A percentile compares a stretch with the other conserved stretches of the same genome.
Conservation (phyloP, 2,329 filamentous ascomycete genomes). For the Leptographium wingfieldii region DNA sequence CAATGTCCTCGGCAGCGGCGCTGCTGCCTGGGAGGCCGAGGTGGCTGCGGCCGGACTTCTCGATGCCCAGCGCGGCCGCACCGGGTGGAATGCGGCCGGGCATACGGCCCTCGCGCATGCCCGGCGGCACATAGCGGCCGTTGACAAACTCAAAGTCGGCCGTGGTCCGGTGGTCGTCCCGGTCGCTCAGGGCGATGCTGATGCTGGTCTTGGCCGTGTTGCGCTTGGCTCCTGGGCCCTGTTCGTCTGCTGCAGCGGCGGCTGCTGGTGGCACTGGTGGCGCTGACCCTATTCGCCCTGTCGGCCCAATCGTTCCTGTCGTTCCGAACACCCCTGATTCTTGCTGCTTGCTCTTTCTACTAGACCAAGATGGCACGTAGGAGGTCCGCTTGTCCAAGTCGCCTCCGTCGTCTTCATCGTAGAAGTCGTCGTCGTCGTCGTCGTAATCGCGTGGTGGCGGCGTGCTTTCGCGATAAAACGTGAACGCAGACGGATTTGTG, state of each 20-base stretch:
- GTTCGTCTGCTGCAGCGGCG: not conserved
- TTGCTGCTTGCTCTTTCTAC: not conserved
- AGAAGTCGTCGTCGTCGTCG: conserved; percentile 4
- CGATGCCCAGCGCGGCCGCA: not conserved
- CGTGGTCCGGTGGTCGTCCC: conserved; percentile 3
- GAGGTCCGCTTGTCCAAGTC: not conserved
- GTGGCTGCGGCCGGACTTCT: not conserved
- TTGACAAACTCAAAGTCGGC: conserved; percentile 13
- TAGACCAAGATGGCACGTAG: not conserved
- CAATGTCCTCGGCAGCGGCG: not conserved
- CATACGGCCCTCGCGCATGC: conserved; percentile 10
- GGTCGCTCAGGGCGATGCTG: not conserved
- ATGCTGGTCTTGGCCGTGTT: not conserved
- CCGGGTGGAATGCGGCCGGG: conserved; percentile 8
- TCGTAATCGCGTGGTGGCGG: conserved; percentile 18
- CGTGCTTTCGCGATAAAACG: conserved; percentile 28
- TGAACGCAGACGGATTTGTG: conserved; percentile 19
- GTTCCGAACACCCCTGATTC: not conserved
- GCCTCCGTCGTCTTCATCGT: not conserved
- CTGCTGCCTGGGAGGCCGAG: not conserved
- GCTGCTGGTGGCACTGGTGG: not conserved
- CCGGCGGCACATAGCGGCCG: conserved; percentile 12
- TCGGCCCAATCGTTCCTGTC: not conserved
- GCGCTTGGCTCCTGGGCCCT: not conserved
- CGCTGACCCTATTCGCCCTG: not conserved